A percentile compares a stretch with the other conserved stretches of the same genome.
phyloP scores from a whole-genome alignment of 164 flowering plant species.

The Tetrastigma voinierianum region DNA sequence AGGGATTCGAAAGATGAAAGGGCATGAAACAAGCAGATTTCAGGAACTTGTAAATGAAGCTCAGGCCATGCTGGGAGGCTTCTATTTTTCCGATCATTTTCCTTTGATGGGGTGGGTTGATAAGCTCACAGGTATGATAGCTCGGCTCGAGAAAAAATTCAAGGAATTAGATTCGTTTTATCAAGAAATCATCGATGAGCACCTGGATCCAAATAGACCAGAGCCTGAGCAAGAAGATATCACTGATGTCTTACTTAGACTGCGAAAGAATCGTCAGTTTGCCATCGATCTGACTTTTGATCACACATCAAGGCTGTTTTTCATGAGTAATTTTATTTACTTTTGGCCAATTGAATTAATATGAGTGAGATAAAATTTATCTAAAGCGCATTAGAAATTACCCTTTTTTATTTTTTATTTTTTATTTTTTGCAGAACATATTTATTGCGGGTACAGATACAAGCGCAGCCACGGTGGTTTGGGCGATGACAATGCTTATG shows the following conservation, averaged over 20 bases:
- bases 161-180: constrained; percentile 14
- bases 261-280: no score
- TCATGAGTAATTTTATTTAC: no score
- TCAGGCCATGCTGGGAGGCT: constrained; percentile 5
- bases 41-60: constrained; percentile 6
- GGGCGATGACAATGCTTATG: constrained; percentile 17
- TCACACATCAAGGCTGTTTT: constrained; percentile 19
- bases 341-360: no score
- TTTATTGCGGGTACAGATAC: no score
- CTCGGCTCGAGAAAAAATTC: constrained; percentile 12
- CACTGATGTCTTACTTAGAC: no score
- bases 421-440: no score
- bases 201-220: constrained; percentile 7
- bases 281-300: constrained; percentile 18
- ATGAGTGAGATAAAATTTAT: no score
- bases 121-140: constrained; percentile 7
- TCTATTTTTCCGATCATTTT: constrained; percentile 8
- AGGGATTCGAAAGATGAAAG: neutral
- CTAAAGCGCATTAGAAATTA: no score
- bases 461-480: no score
- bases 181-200: constrained; percentile 20
- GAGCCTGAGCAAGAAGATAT: no score
- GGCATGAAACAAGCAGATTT: constrained; percentile 1
- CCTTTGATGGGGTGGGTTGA: constrained; percentile 26
- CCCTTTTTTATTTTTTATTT: no score